phyloP scores from a whole-genome alignment of 164 flowering plant genomes.

The Piper longum region DNA sequence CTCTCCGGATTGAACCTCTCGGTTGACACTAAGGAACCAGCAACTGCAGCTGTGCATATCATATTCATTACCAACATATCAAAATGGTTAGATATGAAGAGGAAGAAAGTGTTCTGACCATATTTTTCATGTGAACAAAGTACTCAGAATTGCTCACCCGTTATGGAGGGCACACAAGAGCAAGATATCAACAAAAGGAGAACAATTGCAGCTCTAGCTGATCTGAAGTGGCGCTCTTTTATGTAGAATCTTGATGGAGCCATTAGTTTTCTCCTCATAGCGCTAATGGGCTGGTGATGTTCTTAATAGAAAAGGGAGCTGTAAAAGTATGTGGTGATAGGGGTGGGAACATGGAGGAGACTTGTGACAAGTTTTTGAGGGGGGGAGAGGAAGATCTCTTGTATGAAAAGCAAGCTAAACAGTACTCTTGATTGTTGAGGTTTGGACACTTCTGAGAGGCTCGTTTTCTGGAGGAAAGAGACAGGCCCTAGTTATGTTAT shows the following conservation, averaged over 20 bases:
- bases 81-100: neutral
- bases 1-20: constrained; percentile 17
- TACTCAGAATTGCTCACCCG: neutral
- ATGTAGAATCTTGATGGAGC: neutral
- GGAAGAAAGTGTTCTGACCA: neutral
- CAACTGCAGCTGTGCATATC: constrained; percentile 9
- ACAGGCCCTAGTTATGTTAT: neutral
- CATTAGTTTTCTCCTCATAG: neutral
- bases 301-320: neutral
- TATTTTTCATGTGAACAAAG: no score
- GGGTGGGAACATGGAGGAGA: neutral
- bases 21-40: constrained; percentile 1
- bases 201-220: neutral
- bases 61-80: neutral
- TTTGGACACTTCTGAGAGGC: neutral
- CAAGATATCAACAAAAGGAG: neutral
- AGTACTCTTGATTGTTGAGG: neutral
- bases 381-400: neutral
- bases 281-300: neutral
- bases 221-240: neutral
- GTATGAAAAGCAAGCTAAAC: neutral
- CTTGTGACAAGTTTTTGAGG: neutral
- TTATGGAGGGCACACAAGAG: neutral
- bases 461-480: neutral
- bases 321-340: neutral